Base-by-base conservation (phyloP, 192 early-diverging fungal species). In the Coemansia sp. region DNA sequence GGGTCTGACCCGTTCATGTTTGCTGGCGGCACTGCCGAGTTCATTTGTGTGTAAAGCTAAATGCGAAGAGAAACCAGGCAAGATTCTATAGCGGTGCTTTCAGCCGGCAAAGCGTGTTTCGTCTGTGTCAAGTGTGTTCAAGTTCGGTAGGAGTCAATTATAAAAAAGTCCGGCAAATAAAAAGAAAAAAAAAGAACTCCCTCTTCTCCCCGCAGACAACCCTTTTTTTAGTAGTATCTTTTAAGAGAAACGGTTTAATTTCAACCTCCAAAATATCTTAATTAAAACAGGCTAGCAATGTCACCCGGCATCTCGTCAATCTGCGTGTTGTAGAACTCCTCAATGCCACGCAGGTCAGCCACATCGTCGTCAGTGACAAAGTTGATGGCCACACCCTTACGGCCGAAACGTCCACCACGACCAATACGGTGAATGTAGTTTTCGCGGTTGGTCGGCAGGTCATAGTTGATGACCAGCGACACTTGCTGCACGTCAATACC, bases 391-490 rank as follows among this genome's bases (percentile, higher is more conserved):
- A 99, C 95, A 86, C 96, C 96, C 87, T 97, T 99, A 77, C 96
- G 91, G 77, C 96, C 96, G 86, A 97, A 99, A 88, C 96, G 95
- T 84, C 96, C 95, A 88, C 91, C 90, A 84, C 96, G 91, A 87
- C 96, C 96, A 79, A 99, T 99, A 77, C 94, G 88, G 80, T 99
- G 96, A 62, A 99, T 96, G 86, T 99, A 99, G 90, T 97, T 97
- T 82, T 97, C 96, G 62, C 85, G 84, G 83, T 93, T 94, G 75
- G 87, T 80, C 59, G 96, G 95, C 51, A 99, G 84, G 75, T 99
- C 96, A 83, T 99, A 99, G 91, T 93, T 94, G 80, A 93, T 93
- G 61, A 96, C 96, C 67, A 99, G 87, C 47, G 96, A 99, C 31
- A 99, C 94, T 82, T 98, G 97, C 81, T 99, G 96, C 57, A 99